Base-by-base conservation (phyloP, 495 filamentous ascomycete genomes). In the Stereocaulon alpinum region DNA sequence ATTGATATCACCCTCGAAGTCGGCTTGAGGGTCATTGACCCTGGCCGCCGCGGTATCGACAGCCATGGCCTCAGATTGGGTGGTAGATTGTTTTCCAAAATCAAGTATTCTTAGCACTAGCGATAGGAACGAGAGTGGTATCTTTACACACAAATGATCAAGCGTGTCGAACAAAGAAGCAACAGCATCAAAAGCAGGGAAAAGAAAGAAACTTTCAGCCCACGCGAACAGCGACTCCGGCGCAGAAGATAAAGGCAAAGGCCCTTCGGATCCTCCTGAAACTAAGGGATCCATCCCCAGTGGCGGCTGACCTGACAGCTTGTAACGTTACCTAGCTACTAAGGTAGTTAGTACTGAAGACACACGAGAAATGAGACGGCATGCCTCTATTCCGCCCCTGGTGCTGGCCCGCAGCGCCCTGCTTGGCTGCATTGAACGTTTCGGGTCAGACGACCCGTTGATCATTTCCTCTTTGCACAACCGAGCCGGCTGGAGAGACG, bases 1-100 rank as follows among this genome's bases (percentile, higher is more conserved):
- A 12, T 66, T 53, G 29, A 67, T 12, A 34, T 67, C 55, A 9
- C 63, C 66, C 6, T 57, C 58, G 29, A 61, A 64, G 45, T 67
- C 63, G 11, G 15, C 56, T 11, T 56, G 29, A 17, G 63, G 29
- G 24, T 40, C 51, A 52, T 50, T 48, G 22, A 27, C 17, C 3
- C 27, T 56, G 7, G 45, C 17, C 15, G 20, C 40, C 15, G 20
- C 40, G 3, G 20, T 55, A 4, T 62, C 56, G 30, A 60, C 12
- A 3, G 44, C 44, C 4, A 30, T 34, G 29, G 32, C 44, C 0
- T 18, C 30, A 40, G 37, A 2, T 47, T 44, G 44, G 24, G 22
- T 29, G 22, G 30, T 51, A 9, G 58, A 40, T 40, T 11, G 34
- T 22, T 24, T 18, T 30, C 11, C 27, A 50, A 11, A 18, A 30